phyloP scores from a whole-genome alignment of 345 rosid species.

The Pseudoturritis turrita region DNA sequence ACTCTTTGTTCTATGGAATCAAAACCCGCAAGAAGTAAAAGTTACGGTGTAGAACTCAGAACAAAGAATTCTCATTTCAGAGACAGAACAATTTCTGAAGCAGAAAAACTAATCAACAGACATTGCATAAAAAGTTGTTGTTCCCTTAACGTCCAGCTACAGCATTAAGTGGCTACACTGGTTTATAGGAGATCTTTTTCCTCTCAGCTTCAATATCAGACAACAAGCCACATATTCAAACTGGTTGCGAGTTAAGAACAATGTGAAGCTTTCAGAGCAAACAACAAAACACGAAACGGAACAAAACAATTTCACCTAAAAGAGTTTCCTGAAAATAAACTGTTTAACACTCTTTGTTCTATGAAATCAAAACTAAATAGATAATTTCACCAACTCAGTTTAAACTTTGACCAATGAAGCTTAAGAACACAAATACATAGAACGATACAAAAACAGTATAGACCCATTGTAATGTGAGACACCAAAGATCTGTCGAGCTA shows the following conservation, averaged over 20 bases:
- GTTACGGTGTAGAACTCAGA: neutral
- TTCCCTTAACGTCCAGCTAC: slow-evolving; percentile 79
- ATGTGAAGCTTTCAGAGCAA: slow-evolving; percentile 16
- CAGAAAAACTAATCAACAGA: neutral
- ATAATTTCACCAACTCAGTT: neutral
- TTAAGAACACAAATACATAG: neutral
- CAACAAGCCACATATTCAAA: slow-evolving; percentile 21
- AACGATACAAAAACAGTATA: neutral
- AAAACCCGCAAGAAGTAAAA: neutral
- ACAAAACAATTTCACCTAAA: neutral
- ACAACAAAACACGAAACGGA: neutral
- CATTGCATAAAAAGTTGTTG: slow-evolving; percentile 25
- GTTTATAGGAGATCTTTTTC: slow-evolving; percentile 60
- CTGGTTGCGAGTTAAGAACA: neutral
- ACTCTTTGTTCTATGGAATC: neutral
- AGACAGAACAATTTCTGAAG: neutral
- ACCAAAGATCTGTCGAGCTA: neutral
- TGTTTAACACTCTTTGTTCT: neutral
- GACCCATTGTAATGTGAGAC: neutral
- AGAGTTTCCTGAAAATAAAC: too few relatives aligned
- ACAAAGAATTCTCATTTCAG: neutral
- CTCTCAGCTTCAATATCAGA: slow-evolving; percentile 42
- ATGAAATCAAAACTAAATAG: neutral
- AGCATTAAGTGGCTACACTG: slow-evolving; percentile 41
- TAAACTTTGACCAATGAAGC: neutral